phyloP scores from a whole-genome alignment of 768 basidiomycete species.

The Pulveroboletus frians region DNA sequence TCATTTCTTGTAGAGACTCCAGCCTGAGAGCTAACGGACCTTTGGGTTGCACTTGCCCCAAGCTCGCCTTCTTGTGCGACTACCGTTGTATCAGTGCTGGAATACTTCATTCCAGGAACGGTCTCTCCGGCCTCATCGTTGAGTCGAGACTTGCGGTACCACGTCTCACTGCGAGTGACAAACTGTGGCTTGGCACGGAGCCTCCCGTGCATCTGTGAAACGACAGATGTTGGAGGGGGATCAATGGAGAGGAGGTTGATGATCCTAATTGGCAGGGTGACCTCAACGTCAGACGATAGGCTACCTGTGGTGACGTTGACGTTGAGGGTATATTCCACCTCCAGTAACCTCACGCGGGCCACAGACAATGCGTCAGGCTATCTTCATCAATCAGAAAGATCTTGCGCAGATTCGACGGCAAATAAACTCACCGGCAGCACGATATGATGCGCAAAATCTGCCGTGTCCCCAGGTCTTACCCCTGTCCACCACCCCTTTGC shows the following conservation, averaged over 20 bases:
- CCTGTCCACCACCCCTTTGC: constrained; percentile 91
- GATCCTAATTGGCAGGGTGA: constrained; percentile 69
- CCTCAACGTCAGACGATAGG: constrained; percentile 57
- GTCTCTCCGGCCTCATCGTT: constrained; percentile 20
- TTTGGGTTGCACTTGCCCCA: constrained; percentile 1
- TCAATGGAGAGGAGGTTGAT: constrained; percentile 85
- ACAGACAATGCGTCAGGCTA: constrained; percentile 71
- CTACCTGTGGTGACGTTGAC: constrained; percentile 58
- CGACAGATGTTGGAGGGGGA: constrained; percentile 51
- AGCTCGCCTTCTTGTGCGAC: constrained; percentile 20
- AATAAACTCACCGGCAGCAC: constrained; percentile 61
- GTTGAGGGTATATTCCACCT: constrained; percentile 69
- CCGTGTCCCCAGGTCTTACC: constrained; percentile 54
- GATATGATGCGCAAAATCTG: constrained; percentile 65
- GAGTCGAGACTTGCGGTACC: constrained; percentile 28
- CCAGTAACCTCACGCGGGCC: constrained; percentile 61
- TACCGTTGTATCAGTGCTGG: constrained; percentile 24
- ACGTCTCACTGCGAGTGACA: constrained; percentile 20
- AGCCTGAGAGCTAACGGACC: constrained; percentile 5
- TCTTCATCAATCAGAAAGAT: constrained; percentile 4
- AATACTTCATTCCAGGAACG: constrained; percentile 32
- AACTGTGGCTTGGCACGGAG: constrained; percentile 23
- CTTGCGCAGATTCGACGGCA: not conserved
- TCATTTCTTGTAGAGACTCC: constrained; percentile 1
- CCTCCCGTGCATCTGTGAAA: constrained; percentile 17